These are phyloP conservation scores for Aureobasidium sp. DNA, from an alignment of 2,329 filamentous ascomycete species.

Conservation along the genomic window DNA sequence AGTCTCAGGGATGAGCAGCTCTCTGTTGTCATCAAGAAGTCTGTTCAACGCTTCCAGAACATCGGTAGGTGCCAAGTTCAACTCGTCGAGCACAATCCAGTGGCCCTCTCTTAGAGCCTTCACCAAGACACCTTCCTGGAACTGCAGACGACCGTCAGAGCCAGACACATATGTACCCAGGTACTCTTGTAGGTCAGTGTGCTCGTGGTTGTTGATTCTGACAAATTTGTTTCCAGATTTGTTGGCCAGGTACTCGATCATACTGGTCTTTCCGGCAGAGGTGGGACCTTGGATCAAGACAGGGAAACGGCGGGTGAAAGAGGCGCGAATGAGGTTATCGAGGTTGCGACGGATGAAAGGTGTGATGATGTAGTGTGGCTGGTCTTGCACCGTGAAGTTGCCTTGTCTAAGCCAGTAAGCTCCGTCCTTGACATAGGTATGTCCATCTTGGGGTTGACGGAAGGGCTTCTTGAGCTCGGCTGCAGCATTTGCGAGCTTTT, in stretches of 20 bases:
- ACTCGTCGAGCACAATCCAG: slow-evolving; percentile 96
- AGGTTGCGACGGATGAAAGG: slow-evolving; percentile 92
- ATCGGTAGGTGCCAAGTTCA: slow-evolving; percentile 94
- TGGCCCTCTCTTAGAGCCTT: slow-evolving; percentile 86
- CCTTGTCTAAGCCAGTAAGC: slow-evolving; percentile 71
- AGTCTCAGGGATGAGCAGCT: slow-evolving; percentile 91
- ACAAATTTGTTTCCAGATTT: slow-evolving; percentile 95
- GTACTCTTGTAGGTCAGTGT: slow-evolving; percentile 97
- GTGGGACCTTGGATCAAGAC: slow-evolving; percentile 95
- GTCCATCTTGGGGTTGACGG: slow-evolving; percentile 65
- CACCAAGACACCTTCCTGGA: slow-evolving; percentile 89
- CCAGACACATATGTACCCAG: slow-evolving; percentile 88
- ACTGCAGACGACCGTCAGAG: slow-evolving; percentile 71
- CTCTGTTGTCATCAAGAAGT: slow-evolving; percentile 89
- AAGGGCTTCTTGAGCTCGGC: slow-evolving; percentile 71
- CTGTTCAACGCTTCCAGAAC: slow-evolving; percentile 94
- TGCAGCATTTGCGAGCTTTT: slow-evolving; percentile 57
- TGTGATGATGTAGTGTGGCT: slow-evolving; percentile 91
- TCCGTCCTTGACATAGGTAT: slow-evolving; percentile 57
- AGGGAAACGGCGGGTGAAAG: slow-evolving; percentile 84
- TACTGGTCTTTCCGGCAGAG: slow-evolving; percentile 95
- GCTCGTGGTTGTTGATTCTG: slow-evolving; percentile 98
- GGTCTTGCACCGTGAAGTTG: slow-evolving; percentile 53
- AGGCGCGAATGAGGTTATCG: slow-evolving; percentile 85
- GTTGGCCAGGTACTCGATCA: slow-evolving; percentile 98